Evolutionary conservation across 1,139 yeast species (phyloP).

Genomic region (Kodamaea plutei): DNA sequence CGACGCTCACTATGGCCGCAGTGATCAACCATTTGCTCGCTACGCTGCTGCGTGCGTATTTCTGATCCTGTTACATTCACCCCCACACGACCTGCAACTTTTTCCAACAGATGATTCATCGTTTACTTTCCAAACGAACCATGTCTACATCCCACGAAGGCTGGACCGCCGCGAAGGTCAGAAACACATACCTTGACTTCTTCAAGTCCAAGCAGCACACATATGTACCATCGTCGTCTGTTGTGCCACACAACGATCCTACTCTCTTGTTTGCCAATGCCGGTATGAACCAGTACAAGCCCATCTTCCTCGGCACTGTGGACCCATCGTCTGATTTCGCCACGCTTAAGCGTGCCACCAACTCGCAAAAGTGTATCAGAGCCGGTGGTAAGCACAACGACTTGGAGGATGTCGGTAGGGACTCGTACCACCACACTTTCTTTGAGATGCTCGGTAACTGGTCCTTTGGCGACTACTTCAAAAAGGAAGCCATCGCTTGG

Average conservation of each 20-base stretch:
- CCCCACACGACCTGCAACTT: constrained; percentile 5
- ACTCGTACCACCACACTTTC: constrained; percentile 95
- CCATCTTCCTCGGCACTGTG: constrained; percentile 93
- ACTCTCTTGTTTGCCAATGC: constrained; percentile 94
- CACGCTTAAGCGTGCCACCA: constrained; percentile 79
- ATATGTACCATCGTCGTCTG: constrained; percentile 89
- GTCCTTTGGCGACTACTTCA: constrained; percentile 99
- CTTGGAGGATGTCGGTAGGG: constrained; percentile 96
- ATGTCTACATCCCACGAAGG: constrained; percentile 21
- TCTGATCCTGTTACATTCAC: no score
- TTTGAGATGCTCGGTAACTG: constrained; percentile 99
- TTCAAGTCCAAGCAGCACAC: constrained; percentile 66
- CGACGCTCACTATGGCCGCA: no score
- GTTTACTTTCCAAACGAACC: constrained; percentile 9
- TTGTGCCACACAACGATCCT: constrained; percentile 96
- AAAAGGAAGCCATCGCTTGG: constrained; percentile 82
- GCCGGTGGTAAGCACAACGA: constrained; percentile 99
- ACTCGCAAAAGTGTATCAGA: constrained; percentile 97
- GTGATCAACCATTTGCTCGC: no score
- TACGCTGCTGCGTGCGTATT: no score
- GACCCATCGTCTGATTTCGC: constrained; percentile 91
- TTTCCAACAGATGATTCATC: constrained; percentile 4
- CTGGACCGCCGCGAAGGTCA: constrained; percentile 75
- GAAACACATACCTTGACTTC: constrained; percentile 80
- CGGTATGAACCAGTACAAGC: constrained; percentile 98